These are phyloP conservation scores for Umbelopsis sp. DNA, from an alignment of 192 early-diverging fungal genomes.

Conservation along the genomic window DNA sequence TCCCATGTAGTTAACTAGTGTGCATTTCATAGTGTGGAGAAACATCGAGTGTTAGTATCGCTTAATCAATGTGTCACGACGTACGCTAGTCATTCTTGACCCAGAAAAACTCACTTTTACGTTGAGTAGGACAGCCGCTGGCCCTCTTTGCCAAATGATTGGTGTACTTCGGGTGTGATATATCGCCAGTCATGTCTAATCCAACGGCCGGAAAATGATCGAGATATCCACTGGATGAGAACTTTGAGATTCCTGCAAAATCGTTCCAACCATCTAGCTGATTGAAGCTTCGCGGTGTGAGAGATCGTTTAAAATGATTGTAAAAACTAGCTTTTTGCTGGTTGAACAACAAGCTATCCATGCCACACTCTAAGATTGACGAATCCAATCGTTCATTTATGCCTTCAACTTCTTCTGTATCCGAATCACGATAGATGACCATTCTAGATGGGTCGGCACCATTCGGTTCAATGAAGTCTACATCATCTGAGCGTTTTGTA, in stretches of 20 bases:
- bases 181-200: not conserved
- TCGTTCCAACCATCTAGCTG: not conserved
- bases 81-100: too few species aligned
- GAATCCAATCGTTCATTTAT: not conserved
- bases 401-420: not conserved
- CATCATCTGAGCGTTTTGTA: slow-evolving; percentile 52
- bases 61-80: too few species aligned
- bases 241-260: not conserved
- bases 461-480: slow-evolving; percentile 10
- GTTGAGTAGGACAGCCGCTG: slow-evolving; percentile 9
- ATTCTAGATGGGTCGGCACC: not conserved
- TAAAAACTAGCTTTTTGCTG: not conserved
- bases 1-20: slow-evolving; percentile 36
- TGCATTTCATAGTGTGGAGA: too few species aligned
- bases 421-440: slow-evolving; percentile 28
- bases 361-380: slow-evolving; percentile 18
- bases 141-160: not conserved
- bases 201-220: not conserved
- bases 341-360: slow-evolving; percentile 23
- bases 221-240: not conserved
- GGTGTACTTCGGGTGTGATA: not conserved
- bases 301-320: not conserved
- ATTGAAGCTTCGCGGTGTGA: not conserved
- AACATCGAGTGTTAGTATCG: not conserved
- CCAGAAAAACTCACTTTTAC: not conserved